A percentile compares a stretch with the other conserved stretches of the same genome.
These are phyloP conservation scores for Cylindrodendrum hubeiense DNA, from an alignment of 2,329 filamentous ascomycete species.

Conservation along the genomic window DNA sequence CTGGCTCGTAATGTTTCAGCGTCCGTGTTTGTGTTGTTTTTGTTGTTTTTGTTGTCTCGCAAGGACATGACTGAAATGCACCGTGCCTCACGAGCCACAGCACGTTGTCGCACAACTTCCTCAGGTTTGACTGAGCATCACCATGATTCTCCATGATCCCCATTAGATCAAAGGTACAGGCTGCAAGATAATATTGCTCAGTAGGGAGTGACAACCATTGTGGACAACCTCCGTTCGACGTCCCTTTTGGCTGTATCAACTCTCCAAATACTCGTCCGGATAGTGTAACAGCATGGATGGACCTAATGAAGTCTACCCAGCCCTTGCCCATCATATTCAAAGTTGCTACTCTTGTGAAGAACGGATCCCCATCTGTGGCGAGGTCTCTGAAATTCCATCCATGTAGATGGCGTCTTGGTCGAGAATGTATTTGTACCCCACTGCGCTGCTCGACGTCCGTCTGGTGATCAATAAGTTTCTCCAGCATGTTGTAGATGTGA, in stretches of 20 bases:
- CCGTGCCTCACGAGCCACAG: background rate
- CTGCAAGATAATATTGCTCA: background rate
- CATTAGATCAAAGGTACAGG: background rate
- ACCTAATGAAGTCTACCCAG: slow-evolving; percentile 8
- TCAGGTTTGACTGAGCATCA: background rate
- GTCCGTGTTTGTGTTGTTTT: no score
- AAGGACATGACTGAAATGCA: background rate
- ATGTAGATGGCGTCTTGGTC: background rate
- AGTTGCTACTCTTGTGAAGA: background rate
- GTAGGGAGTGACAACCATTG: background rate
- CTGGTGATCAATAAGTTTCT: slow-evolving; percentile 29
- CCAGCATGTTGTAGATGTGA: slow-evolving; percentile 30
- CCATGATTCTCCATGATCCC: background rate
- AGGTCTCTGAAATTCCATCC: slow-evolving; percentile 5
- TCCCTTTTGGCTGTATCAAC: background rate
- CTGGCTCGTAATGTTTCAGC: background rate
- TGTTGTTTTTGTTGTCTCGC: background rate
- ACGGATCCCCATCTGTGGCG: background rate
- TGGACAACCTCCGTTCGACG: background rate
- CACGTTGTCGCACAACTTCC: background rate
- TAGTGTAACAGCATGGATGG: background rate
- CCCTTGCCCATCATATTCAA: background rate
- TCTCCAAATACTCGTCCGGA: slow-evolving; percentile 4
- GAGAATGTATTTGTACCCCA: background rate
- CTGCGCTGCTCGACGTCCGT: background rate